Evolutionary conservation across 2,329 filamentous ascomycete species (phyloP), one percentile per base, ranked within the genome.

Genomic region (Pezizomycotina sp.): DNA sequence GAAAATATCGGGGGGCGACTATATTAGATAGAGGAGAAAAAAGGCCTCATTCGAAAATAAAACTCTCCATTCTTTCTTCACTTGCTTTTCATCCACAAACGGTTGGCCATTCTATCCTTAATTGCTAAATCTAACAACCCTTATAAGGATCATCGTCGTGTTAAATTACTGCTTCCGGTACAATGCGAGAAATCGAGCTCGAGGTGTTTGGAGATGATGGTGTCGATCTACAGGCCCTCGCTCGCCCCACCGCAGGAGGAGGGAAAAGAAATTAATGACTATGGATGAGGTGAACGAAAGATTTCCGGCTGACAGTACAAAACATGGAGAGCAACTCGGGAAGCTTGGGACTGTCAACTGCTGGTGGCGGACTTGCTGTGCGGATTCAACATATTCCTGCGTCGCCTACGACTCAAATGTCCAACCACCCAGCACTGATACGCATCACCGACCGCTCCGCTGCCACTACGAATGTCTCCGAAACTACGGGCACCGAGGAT

Each of bases 121-220:
- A 25, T n/a, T n/a, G 8, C n/a, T 8, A 15, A 21, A 27, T 10
- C n/a, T 10, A 23, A 27, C 16, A 9, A 26, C 16, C 13, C 4
- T 20, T 2, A 9, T 19, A 8, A 98, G 89, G 89, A 98, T 98
- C 53, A 98, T 98, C 51, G 89, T 98, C 43, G 89, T 89, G 50
- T 89, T 98, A 44, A 98, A 98, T 62, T 98, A 98, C 59, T 98
- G 89, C 62, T 98, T 98, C 60, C 71, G 89, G 51, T 95, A 98
- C 59, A 95, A 95, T 59, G 84, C 89, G 50, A 77, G 89, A 41
- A 91, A 91, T 55, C 77, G 89, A 33, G 74, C 76, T 43, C 62
- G 82, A 52, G 74, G 81, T n/a, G 50, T 62, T 69, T 60, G 62
- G 79, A 47, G 79, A 83, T 51, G 79, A 84, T 48, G 84, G 93